phyloP scores from a whole-genome alignment of 176 grass and related monocot species.

The Dactylis glomerata region DNA sequence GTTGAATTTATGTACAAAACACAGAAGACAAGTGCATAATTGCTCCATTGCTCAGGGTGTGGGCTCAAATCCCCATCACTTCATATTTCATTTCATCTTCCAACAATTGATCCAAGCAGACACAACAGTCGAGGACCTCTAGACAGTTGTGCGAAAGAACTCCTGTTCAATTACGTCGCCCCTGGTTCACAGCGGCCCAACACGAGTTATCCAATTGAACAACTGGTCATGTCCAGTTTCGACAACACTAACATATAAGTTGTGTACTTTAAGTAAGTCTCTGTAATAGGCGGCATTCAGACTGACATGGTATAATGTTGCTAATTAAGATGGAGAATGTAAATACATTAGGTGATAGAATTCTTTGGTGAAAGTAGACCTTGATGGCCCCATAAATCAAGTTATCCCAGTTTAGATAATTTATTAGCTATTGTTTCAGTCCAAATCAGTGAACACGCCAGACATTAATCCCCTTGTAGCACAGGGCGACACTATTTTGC shows the following conservation, averaged over 20 bases:
- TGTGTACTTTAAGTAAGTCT: not conserved
- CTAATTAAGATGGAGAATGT: not conserved
- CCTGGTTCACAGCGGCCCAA: not conserved
- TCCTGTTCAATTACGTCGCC: not conserved
- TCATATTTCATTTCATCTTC: not conserved
- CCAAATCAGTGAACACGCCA: conserved; percentile 7
- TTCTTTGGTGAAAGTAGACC: not conserved
- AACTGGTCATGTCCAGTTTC: not conserved
- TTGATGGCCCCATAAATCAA: conserved; percentile 13
- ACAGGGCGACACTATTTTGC: not conserved
- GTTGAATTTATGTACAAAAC: not conserved
- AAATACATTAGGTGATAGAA: conserved; percentile 7
- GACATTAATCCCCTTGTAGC: not conserved
- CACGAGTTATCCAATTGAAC: not conserved
- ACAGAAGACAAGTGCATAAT: not conserved
- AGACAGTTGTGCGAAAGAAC: not conserved
- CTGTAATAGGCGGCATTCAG: not conserved
- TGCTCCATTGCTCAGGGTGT: not conserved
- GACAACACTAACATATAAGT: not conserved
- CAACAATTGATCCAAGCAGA: not conserved
- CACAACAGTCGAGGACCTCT: not conserved
- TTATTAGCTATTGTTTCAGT: conserved; percentile 19
- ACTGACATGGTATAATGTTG: not conserved
- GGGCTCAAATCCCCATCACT: not conserved
- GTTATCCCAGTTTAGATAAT: conserved; percentile 20